Conservation (phyloP, 371 early-diverging fungal species). For the Neoconidiobolus thromboides region DNA sequence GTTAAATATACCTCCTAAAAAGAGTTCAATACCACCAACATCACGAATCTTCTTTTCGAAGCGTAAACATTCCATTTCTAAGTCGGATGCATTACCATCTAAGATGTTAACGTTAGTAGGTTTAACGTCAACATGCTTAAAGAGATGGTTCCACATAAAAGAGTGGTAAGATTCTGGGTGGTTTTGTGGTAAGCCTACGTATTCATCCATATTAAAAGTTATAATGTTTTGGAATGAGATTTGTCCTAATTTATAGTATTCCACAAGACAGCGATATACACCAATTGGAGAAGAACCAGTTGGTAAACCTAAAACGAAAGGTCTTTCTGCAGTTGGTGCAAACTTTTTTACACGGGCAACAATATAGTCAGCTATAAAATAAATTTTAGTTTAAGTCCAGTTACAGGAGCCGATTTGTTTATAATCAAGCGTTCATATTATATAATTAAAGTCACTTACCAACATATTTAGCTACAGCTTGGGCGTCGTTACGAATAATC, state of each 20-base stretch:
- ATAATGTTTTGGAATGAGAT: conserved; percentile 38
- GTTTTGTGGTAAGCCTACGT: conserved; percentile 37
- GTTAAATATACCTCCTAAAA: conserved; percentile 35
- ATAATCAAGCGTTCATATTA: not conserved
- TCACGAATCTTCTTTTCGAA: conserved; percentile 58
- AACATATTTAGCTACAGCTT: conserved; percentile 37
- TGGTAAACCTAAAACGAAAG: conserved; percentile 71
- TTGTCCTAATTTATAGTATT: conserved; percentile 31
- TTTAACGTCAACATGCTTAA: conserved; percentile 60
- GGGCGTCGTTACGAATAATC: conserved; percentile 43
- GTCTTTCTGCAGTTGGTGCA: conserved; percentile 45
- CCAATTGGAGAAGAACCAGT: conserved; percentile 71
- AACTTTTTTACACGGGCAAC: conserved; percentile 61
- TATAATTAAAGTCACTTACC: conserved; percentile 17
- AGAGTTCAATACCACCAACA: conserved; percentile 68
- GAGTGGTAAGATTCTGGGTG: conserved; percentile 74
- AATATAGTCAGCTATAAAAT: conserved; percentile 46
- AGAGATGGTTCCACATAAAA: conserved; percentile 72
- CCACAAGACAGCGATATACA: conserved; percentile 41
- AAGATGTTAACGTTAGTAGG: conserved; percentile 64
- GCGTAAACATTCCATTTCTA: conserved; percentile 55
- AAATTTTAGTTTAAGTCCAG: not conserved
- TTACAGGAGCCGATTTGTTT: not conserved
- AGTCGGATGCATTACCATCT: conserved; percentile 62
- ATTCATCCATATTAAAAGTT: conserved; percentile 64